phyloP scores from a whole-genome alignment of 495 filamentous ascomycete species.

The Glonium stellatum region DNA sequence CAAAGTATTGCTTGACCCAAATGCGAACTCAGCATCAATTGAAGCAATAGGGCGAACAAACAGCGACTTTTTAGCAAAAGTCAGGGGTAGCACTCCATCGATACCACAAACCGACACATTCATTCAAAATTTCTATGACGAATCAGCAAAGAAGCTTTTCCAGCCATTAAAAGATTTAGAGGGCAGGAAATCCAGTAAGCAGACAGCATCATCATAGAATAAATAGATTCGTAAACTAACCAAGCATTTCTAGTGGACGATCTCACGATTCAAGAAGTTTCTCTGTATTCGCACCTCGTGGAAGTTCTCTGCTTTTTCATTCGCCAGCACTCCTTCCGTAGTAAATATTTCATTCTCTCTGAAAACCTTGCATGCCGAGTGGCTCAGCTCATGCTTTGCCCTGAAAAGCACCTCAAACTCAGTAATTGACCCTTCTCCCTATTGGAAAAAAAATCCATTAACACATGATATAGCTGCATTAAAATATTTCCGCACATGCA shows the following conservation, averaged over 20 bases:
- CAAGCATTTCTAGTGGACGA: constrained; percentile 45
- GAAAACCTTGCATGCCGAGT: constrained; percentile 75
- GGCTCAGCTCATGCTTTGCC: constrained; percentile 72
- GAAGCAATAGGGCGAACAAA: constrained; percentile 62
- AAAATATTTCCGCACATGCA: constrained; percentile 87
- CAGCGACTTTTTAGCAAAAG: constrained; percentile 61
- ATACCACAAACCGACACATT: constrained; percentile 80
- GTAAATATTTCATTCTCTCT: constrained; percentile 78
- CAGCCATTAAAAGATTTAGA: constrained; percentile 79
- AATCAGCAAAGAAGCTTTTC: constrained; percentile 80
- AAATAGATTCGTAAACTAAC: constrained; percentile 15
- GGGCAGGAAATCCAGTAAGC: constrained; percentile 52
- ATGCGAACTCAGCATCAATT: constrained; percentile 42
- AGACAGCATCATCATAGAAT: constrained; percentile 26
- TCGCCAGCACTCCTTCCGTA: constrained; percentile 76
- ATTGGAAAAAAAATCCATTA: not conserved
- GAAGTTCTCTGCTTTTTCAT: constrained; percentile 95
- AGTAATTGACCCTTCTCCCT: constrained; percentile 46
- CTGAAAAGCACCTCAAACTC: constrained; percentile 89
- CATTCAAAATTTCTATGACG: constrained; percentile 81
- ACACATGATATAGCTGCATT: constrained; percentile 57
- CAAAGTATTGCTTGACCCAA: constrained; percentile 88
- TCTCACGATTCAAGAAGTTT: constrained; percentile 71
- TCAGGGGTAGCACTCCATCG: constrained; percentile 42
- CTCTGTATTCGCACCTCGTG: constrained; percentile 81